Evolutionary conservation across 2,329 filamentous ascomycete species (phyloP).

Genomic region (Curvularia sp.): DNA sequence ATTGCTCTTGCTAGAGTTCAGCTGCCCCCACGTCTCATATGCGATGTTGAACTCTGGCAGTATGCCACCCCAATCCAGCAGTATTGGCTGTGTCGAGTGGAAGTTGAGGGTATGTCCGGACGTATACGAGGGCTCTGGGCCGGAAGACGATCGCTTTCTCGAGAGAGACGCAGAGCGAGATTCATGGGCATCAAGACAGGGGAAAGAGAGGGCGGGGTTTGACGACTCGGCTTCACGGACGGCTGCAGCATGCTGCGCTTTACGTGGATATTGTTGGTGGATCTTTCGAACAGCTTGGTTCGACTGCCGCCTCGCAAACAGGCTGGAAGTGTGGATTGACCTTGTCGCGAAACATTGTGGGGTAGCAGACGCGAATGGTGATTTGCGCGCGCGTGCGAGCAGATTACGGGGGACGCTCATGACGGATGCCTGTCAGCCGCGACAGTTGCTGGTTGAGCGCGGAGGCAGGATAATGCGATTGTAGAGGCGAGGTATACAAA

Average conservation of each 20-base stretch:
- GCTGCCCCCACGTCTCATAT: slow-evolving; percentile 88
- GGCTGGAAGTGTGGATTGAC: slow-evolving; percentile 16
- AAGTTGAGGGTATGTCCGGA: slow-evolving; percentile 83
- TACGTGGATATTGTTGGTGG: slow-evolving; percentile 40
- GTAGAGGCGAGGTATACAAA: slow-evolving; percentile 13
- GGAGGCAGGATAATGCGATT: slow-evolving; percentile 11
- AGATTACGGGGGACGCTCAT: slow-evolving; percentile 46
- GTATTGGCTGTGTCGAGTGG: slow-evolving; percentile 74
- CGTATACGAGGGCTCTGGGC: slow-evolving; percentile 94
- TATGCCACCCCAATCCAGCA: slow-evolving; percentile 95
- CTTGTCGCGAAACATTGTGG: slow-evolving; percentile 15
- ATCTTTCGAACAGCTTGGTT: slow-evolving; percentile 35
- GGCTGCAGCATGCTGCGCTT: slow-evolving; percentile 35
- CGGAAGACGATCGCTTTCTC: slow-evolving; percentile 71
- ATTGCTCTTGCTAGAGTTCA: slow-evolving; percentile 84
- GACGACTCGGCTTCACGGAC: slow-evolving; percentile 43
- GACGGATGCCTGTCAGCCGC: slow-evolving; percentile 7
- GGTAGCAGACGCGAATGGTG: slow-evolving; percentile 20
- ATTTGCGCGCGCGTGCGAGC: slow-evolving; percentile 32
- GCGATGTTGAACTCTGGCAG: slow-evolving; percentile 87
- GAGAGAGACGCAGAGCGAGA: slow-evolving; percentile 70
- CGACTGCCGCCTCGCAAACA: slow-evolving; percentile 31
- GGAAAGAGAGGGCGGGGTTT: slow-evolving; percentile 53
- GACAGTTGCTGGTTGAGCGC: slow-evolving; percentile 6
- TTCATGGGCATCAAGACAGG: slow-evolving; percentile 53